phyloP scores from a whole-genome alignment of 768 basidiomycete genomes.

The Mycena filopes region DNA sequence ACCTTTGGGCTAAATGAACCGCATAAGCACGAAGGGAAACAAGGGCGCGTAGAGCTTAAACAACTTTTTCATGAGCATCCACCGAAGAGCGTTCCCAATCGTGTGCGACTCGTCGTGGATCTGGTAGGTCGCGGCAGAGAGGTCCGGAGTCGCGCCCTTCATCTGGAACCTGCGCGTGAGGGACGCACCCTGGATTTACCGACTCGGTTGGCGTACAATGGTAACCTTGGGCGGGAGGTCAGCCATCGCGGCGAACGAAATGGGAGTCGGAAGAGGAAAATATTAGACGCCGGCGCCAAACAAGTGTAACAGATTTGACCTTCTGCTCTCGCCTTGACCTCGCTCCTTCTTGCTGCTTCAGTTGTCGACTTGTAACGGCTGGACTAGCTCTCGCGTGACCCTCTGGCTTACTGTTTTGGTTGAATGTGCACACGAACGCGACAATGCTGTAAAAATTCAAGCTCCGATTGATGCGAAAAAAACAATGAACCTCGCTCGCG shows the following conservation, averaged over 20 bases:
- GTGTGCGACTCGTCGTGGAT: constrained; percentile 96
- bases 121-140: constrained; percentile 91
- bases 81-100: constrained; percentile 92
- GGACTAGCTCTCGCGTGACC: background rate
- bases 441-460: constrained; percentile 17
- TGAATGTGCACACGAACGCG: background rate
- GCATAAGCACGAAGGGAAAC: background rate
- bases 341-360: no score
- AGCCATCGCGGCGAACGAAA: background rate
- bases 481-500: constrained; percentile 7
- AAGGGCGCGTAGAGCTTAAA: constrained; percentile 8
- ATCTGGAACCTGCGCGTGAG: constrained; percentile 60
- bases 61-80: constrained; percentile 99
- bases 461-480: constrained; percentile 9
- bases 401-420: background rate
- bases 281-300: background rate
- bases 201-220: constrained; percentile 5
- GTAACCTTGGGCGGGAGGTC: constrained; percentile 22
- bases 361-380: background rate
- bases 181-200: background rate
- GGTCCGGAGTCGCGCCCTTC: constrained; percentile 81
- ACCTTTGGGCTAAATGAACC: constrained; percentile 80
- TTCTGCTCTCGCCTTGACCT: no score
- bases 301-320: background rate
- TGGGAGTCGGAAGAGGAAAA: background rate